Evolutionary conservation across 805 yeast genomes (phyloP).

Genomic region (Trichomonascus vanleenenianus): DNA sequence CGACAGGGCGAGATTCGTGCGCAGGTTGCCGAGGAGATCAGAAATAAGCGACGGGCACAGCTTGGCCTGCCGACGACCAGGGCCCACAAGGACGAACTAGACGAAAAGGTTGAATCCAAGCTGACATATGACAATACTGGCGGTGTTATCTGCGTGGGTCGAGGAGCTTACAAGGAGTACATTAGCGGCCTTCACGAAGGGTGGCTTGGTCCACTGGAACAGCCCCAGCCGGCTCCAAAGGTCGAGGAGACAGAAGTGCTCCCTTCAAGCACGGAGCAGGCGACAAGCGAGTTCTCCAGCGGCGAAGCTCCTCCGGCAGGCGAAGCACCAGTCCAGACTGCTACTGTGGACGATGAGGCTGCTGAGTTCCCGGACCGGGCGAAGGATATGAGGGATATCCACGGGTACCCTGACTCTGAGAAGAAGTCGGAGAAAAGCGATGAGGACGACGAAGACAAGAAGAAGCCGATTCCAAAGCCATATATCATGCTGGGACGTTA

Average conservation of each 20-base stretch:
- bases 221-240: slow-evolving; percentile 31
- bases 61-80: slow-evolving; percentile 22
- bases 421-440: slow-evolving; percentile 6
- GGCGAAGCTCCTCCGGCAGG: neutral
- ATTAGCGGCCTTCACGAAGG: slow-evolving; percentile 91
- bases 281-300: too few species aligned
- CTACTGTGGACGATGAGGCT: slow-evolving; percentile 7
- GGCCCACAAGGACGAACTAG: slow-evolving; percentile 21
- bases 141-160: slow-evolving; percentile 85
- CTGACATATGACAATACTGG: slow-evolving; percentile 46
- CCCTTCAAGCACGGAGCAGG: neutral
- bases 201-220: slow-evolving; percentile 77
- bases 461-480: slow-evolving; percentile 49
- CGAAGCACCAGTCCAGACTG: too few species aligned
- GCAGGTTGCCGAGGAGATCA: slow-evolving; percentile 72
- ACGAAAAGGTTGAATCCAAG: slow-evolving; percentile 26
- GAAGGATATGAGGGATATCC: slow-evolving; percentile 12
- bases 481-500: slow-evolving; percentile 58
- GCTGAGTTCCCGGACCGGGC: slow-evolving; percentile 17
- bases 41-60: slow-evolving; percentile 51
- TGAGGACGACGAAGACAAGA: slow-evolving; percentile 21
- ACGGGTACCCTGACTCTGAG: slow-evolving; percentile 10
- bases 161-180: slow-evolving; percentile 95
- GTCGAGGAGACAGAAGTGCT: slow-evolving; percentile 1
- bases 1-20: slow-evolving; percentile 77